Conservation (phyloP, 2,329 filamentous ascomycete genomes). For the Pseudogymnoascus sp. region DNA sequence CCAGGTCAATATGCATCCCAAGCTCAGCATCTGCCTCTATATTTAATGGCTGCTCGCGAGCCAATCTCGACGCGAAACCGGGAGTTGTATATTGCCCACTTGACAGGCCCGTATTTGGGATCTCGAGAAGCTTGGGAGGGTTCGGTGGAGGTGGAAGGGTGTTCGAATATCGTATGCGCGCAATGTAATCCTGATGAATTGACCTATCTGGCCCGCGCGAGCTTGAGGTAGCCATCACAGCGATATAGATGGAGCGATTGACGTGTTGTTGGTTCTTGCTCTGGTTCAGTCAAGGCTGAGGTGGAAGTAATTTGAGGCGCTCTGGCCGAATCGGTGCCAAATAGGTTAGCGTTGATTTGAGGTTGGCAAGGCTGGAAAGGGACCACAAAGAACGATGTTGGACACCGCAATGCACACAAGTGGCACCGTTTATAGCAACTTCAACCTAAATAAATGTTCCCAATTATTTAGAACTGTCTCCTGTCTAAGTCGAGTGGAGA, state of each 20-base stretch:
- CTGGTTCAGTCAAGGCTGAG: neutral
- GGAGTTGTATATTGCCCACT: slow-evolving; percentile 85
- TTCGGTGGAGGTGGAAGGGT: slow-evolving; percentile 87
- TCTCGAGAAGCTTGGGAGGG: slow-evolving; percentile 92
- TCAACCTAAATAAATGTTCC: neutral
- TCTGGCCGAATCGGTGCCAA: neutral
- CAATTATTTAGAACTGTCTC: too few relatives aligned
- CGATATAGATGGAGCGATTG: neutral
- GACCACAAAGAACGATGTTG: neutral
- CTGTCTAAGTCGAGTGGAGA: too few relatives aligned
- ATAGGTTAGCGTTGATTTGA: neutral
- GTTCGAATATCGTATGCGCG: slow-evolving; percentile 91
- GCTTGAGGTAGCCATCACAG: slow-evolving; percentile 33
- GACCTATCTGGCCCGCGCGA: slow-evolving; percentile 41
- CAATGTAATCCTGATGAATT: slow-evolving; percentile 93
- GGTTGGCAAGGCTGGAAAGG: slow-evolving; percentile 5
- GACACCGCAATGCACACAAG: neutral
- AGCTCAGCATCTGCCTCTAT: slow-evolving; percentile 97
- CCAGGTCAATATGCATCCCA: slow-evolving; percentile 92
- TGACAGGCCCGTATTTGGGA: slow-evolving; percentile 84
- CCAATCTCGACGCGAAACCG: slow-evolving; percentile 79
- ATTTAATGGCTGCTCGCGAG: slow-evolving; percentile 85
- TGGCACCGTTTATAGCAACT: neutral
- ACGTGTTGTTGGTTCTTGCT: neutral
- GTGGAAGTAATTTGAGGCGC: slow-evolving; percentile 2